Percentiles rank a stretch among this genome's conserved stretches.
Evolutionary conservation across 2,329 filamentous ascomycete genomes (phyloP).

Genomic region (Teratosphaeria zuluensis): DNA sequence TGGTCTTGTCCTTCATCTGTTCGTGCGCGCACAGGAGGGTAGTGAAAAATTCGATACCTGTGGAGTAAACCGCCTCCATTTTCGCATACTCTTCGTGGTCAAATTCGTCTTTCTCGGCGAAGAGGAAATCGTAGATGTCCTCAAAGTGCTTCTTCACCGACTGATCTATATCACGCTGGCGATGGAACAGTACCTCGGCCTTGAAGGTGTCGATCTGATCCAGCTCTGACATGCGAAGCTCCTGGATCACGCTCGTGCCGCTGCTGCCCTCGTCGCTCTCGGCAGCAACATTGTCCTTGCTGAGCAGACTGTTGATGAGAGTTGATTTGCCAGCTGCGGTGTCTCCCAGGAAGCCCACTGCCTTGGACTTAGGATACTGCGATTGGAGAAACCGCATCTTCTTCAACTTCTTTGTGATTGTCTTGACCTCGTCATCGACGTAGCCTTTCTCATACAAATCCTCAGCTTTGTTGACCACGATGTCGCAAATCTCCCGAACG

Average conservation of each 20-base stretch:
- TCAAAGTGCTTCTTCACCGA: background rate
- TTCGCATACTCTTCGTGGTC: background rate
- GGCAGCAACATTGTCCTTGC: background rate
- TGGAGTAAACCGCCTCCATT: background rate
- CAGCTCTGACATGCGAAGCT: background rate
- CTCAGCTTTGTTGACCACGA: background rate
- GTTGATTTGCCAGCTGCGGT: slow-evolving; percentile 4
- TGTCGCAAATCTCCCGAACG: background rate
- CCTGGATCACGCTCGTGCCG: slow-evolving; percentile 4
- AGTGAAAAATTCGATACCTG: background rate
- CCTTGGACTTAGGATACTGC: background rate
- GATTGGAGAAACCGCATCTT: background rate
- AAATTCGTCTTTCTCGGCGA: background rate
- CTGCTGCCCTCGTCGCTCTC: slow-evolving; percentile 1
- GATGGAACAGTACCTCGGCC: background rate
- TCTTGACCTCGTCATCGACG: background rate
- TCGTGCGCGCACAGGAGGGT: background rate
- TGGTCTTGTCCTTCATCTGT: background rate
- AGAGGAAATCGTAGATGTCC: background rate
- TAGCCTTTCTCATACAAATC: background rate
- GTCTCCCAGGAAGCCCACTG: slow-evolving; percentile 2
- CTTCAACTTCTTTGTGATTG: background rate
- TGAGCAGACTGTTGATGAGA: slow-evolving; percentile 2
- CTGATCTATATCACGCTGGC: background rate
- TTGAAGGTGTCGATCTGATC: background rate